phyloP scores from a whole-genome alignment of 768 basidiomycete species.

The Chalciporus sphaerocephalus region DNA sequence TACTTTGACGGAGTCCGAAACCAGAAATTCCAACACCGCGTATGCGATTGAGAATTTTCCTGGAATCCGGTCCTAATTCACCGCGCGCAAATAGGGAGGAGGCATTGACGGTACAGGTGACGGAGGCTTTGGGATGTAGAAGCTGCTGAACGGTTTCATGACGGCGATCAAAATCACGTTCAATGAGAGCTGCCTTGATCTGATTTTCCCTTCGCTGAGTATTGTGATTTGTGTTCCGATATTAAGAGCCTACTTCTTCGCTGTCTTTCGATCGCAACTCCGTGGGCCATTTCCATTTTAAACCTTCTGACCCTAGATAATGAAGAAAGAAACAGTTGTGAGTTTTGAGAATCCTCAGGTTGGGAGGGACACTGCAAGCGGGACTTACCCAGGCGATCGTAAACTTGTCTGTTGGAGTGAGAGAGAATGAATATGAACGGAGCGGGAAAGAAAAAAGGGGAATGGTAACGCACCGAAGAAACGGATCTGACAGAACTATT shows the following conservation, averaged over 20 bases:
- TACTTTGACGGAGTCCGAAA: constrained; percentile 40
- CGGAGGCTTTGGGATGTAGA: constrained; percentile 43
- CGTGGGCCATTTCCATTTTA: constrained; percentile 42
- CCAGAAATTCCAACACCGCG: constrained; percentile 33
- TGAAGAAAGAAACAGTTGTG: constrained; percentile 9
- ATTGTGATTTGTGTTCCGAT: constrained; percentile 13
- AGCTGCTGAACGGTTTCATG: constrained; percentile 35
- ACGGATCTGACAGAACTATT: constrained; percentile 67
- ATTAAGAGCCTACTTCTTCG: constrained; percentile 42
- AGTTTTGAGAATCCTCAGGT: constrained; percentile 7
- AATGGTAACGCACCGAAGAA: constrained; percentile 49
- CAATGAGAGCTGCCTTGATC: constrained; percentile 44
- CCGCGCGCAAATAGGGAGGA: constrained; percentile 42
- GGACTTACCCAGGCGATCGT: constrained; percentile 63
- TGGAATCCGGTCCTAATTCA: constrained; percentile 24
- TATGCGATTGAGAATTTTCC: constrained; percentile 33
- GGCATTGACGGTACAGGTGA: constrained; percentile 46
- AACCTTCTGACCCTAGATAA: constrained; percentile 34
- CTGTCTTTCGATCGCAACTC: constrained; percentile 40
- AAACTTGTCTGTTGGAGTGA: constrained; percentile 52
- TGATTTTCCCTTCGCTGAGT: constrained; percentile 33
- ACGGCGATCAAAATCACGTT: constrained; percentile 37
- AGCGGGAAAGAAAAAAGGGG: not conserved
- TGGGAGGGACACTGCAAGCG: constrained; percentile 5
- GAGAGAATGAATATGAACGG: constrained; percentile 6